Evolutionary conservation across 345 rosid genomes (phyloP).

Genomic region (Euphorbia pulcherrima): DNA sequence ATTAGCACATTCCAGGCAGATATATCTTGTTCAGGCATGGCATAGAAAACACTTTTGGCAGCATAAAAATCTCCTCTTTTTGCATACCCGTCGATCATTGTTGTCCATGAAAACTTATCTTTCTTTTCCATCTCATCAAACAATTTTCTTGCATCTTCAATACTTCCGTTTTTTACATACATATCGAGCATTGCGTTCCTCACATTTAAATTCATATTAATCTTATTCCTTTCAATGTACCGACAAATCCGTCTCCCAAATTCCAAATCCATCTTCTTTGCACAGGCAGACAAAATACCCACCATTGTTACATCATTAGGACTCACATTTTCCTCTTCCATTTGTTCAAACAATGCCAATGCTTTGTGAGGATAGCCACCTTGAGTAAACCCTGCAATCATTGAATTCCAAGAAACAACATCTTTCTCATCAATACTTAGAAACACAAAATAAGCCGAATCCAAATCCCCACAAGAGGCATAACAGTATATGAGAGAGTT

Average conservation of each 20-base stretch:
- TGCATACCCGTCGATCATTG: slow-evolving; percentile 71
- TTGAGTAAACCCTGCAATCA: slow-evolving; percentile 59
- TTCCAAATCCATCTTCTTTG: slow-evolving; percentile 50
- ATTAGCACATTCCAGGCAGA: slow-evolving; percentile 65
- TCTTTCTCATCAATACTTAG: slow-evolving; percentile 44
- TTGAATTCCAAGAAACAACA: slow-evolving; percentile 75
- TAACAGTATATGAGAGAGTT: slow-evolving; percentile 67
- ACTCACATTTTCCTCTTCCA: slow-evolving; percentile 51
- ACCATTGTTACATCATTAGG: slow-evolving; percentile 67
- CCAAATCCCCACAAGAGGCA: slow-evolving; percentile 50
- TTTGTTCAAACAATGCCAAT: slow-evolving; percentile 43
- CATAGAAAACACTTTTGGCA: slow-evolving; percentile 46
- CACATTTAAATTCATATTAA: slow-evolving; percentile 46
- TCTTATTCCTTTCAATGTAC: slow-evolving; percentile 41
- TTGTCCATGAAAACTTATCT: slow-evolving; percentile 65
- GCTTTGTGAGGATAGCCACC: slow-evolving; percentile 55
- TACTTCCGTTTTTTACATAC: slow-evolving; percentile 61
- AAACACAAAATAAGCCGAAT: slow-evolving; percentile 52
- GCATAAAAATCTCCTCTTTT: slow-evolving; percentile 43
- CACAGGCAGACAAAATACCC: slow-evolving; percentile 57
- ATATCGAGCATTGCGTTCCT: slow-evolving; percentile 69
- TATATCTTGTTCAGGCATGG: slow-evolving; percentile 50
- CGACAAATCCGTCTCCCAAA: slow-evolving; percentile 52
- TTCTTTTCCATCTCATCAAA: slow-evolving; percentile 51
- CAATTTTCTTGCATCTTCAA: slow-evolving; percentile 55